These are phyloP conservation scores for Fusarium agapanthi DNA, from an alignment of 2,329 filamentous ascomycete species.

Conservation along the genomic window DNA sequence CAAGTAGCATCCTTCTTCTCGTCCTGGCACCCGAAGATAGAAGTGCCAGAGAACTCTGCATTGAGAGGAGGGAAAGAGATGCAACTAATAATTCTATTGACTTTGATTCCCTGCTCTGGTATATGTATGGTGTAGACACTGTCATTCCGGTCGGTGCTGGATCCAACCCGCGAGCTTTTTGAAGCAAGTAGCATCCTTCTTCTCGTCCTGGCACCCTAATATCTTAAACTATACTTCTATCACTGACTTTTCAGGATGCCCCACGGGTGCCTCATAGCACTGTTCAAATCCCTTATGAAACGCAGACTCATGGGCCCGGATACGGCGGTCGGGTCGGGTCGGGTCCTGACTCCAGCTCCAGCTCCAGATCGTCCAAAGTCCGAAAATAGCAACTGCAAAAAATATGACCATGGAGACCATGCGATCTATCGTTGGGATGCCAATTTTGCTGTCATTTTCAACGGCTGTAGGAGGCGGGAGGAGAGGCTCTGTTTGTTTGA, in stretches of 20 bases:
- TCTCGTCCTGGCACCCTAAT: no score
- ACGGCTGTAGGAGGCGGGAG: background rate
- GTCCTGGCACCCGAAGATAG: no score
- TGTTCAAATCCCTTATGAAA: background rate
- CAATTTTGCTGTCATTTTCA: background rate
- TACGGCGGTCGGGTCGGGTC: background rate
- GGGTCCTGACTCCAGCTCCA: background rate
- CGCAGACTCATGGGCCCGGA: background rate
- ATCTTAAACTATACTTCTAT: rapidly evolving
- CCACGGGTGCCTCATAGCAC: rapidly evolving
- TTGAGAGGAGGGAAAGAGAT: background rate
- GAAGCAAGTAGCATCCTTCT: background rate
- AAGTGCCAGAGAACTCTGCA: rapidly evolving
- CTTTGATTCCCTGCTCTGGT: background rate
- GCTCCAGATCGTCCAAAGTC: background rate
- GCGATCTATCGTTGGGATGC: background rate
- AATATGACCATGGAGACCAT: background rate
- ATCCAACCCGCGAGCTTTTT: rapidly evolving
- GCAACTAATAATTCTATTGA: no score
- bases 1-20: background rate
- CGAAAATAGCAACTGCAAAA: rapidly evolving
- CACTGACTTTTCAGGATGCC: background rate
- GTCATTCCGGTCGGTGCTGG: background rate
- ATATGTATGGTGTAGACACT: background rate
- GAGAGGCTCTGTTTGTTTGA: background rate